Evolutionary conservation across 148 eudicot genomes (phyloP), one percentile per base, ranked within the genome.

Genomic region (Vaccinium myrtillus): DNA sequence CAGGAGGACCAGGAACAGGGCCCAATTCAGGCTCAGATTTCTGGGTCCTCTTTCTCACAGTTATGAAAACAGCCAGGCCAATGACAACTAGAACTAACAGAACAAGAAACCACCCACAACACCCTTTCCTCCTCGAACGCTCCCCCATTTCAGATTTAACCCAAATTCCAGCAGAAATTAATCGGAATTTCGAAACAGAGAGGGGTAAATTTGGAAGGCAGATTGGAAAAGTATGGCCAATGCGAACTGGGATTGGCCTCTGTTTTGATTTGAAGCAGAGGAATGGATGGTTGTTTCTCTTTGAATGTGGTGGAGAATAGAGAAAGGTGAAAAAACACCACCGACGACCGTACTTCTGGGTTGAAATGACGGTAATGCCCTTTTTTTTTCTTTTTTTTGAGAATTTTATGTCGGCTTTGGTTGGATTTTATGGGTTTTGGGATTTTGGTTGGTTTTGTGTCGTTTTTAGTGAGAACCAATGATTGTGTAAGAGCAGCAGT

Each of bases 1-100:
- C 99, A 21, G 97, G 95, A 49, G 92, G 91, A 2, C 94, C 97
- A 2, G 97, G 93, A 67, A 93, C 95, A 51, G 96, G 91, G 23
- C 85, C 90, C 21, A 84, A 73, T 2, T 32, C 87, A 0, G 83
- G 78, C 39, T 25, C 74, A 58, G 70, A 58, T 55, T 69, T 80
- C 61, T 49, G 5, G 0, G 1, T 63, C 83, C 32, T 69, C 80
- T 55, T 80, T 67, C 25, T 86, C 10, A 90, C 15, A 0, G 76
- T 80, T 23, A 90, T 32, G 15, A 77, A 85, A 65, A 93, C 46
- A 3, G 86, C 98, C 11, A 87, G 58, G 2, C 82, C 94, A 3
- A 85, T 13, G 2, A 85, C 2, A 27, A 27, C 87, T 48, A 87
- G 79, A 0, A 88, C 87, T 4, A 84, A 92, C 21, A 85, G 75